Conservation (phyloP, 371 early-diverging fungal species). For the Umbelopsis sp. region DNA sequence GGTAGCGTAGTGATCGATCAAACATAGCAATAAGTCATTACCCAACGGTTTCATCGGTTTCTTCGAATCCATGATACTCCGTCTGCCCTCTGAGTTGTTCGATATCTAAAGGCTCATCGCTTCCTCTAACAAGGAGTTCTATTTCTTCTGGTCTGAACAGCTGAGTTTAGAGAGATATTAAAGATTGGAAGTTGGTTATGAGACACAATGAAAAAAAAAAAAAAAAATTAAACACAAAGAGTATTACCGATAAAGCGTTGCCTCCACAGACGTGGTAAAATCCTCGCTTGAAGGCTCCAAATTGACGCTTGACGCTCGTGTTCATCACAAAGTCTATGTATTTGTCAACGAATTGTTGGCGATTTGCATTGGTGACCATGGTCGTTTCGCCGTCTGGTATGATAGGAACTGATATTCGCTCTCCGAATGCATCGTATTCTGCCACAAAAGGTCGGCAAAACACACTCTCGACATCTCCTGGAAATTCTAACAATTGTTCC, state of each 20-base stretch:
- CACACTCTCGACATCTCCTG: slow-evolving; percentile 81
- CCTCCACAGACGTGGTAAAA: slow-evolving; percentile 93
- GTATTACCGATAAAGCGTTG: slow-evolving; percentile 75
- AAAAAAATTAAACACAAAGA: not conserved
- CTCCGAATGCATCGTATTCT: slow-evolving; percentile 81
- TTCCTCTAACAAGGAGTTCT: slow-evolving; percentile 94
- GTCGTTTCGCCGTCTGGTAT: slow-evolving; percentile 72
- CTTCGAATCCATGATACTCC: slow-evolving; percentile 77
- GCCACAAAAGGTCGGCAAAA: slow-evolving; percentile 86
- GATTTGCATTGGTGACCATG: slow-evolving; percentile 78
- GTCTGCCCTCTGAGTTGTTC: slow-evolving; percentile 78
- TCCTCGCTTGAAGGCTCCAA: slow-evolving; percentile 90
- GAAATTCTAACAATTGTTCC: slow-evolving; percentile 78
- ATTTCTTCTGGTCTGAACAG: slow-evolving; percentile 96
- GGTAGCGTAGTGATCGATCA: not conserved
- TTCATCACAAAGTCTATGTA: slow-evolving; percentile 85
- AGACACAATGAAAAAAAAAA: not conserved
- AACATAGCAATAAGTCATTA: slow-evolving; percentile 23
- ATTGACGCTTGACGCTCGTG: slow-evolving; percentile 75
- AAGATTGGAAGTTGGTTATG: not conserved
- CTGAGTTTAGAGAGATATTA: slow-evolving; percentile 20
- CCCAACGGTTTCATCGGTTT: slow-evolving; percentile 62
- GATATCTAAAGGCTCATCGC: slow-evolving; percentile 82
- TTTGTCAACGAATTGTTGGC: slow-evolving; percentile 79
- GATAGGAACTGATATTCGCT: slow-evolving; percentile 67